These are phyloP conservation scores for Saccharomyces uvarum DNA, from an alignment of 1,139 yeast genomes.

Conservation along the genomic window DNA sequence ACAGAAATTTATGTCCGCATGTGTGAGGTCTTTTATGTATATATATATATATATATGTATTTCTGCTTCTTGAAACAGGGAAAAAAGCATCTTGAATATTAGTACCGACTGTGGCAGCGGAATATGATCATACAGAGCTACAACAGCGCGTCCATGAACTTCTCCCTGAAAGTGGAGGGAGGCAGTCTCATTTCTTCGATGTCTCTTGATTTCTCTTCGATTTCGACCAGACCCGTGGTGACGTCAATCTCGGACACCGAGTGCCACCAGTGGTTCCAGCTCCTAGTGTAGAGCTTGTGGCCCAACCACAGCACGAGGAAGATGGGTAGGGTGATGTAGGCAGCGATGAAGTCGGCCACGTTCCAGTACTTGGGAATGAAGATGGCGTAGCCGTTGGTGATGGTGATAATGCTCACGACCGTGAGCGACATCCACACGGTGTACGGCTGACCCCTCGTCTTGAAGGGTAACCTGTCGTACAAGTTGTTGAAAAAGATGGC, in stretches of 20 bases:
- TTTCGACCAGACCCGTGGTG: constrained; percentile 25
- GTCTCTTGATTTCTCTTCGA: constrained; percentile 22
- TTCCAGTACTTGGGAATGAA: constrained; percentile 38
- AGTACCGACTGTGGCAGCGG: background rate
- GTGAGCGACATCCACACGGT: constrained; percentile 43
- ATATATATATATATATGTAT: background rate
- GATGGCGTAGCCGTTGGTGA: constrained; percentile 54
- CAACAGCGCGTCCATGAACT: constrained; percentile 22
- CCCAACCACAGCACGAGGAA: constrained; percentile 42
- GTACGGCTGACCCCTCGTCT: constrained; percentile 43
- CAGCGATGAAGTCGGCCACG: constrained; percentile 48
- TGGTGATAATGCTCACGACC: constrained; percentile 40
- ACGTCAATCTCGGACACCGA: constrained; percentile 28
- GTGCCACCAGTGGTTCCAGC: constrained; percentile 22
- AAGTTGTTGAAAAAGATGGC: constrained; percentile 51
- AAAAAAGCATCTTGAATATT: background rate
- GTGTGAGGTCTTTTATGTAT: too few species aligned
- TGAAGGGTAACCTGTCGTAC: constrained; percentile 41
- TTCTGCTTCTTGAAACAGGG: background rate
- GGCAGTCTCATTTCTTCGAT: constrained; percentile 19
- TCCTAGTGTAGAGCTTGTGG: constrained; percentile 23
- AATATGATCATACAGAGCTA: constrained; percentile 4
- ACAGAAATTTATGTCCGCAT: background rate
- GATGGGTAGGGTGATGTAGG: constrained; percentile 54
- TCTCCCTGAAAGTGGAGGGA: constrained; percentile 19